Evolutionary conservation across 2,329 filamentous ascomycete species (phyloP), one percentile per base, ranked within the genome.

Genomic region (Aspergillus viridinutans): DNA sequence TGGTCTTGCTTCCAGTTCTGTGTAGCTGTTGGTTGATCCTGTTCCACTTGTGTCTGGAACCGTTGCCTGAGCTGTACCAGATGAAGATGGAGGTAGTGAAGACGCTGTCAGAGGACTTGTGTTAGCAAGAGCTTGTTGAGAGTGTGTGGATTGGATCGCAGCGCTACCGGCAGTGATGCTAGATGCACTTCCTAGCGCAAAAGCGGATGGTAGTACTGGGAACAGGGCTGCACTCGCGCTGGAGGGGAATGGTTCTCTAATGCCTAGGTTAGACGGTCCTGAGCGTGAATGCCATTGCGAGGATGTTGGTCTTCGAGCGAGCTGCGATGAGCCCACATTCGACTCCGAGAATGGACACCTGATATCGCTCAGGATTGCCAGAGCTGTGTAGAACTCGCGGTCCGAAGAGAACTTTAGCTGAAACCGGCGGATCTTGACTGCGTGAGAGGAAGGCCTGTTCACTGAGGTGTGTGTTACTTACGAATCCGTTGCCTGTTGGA

Each of bases 281-380:
- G 58, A 49, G 2, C 58, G 59, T 9, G 64, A 61, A 26, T 60
- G 58, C 61, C 64, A 70, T 17, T 70, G 70, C 8, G 70, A 67
- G 2, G 71, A 69, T 23, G 65, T 59, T 17, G 62, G 60, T 53
- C 62, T 62, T 52, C 59, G 58, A 28, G 57, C 53, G 23, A 61
- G 55, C 51, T 61, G 68, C 20, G 59, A 43, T 10, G 63, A 40
- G 28, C 68, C 62, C 43, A 65, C 61, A 20, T 65, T 70, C 14
- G 75, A 70, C 54, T 78, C 76, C 9, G 72, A 74, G 38, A 78
- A 70, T n/a, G 74, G 76, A 57, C 77, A 78, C 38, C 74, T 72
- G 42, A 74, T 72, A 45, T 72, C 69, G 28, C 71, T 71, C 1
- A 80, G 63, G n/a, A 77, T 69, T 5, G 74, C 68, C 45, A 79